These are phyloP conservation scores for Fereydounia khargensis DNA, from an alignment of 1,284 basidiomycete genomes.

Conservation along the genomic window DNA sequence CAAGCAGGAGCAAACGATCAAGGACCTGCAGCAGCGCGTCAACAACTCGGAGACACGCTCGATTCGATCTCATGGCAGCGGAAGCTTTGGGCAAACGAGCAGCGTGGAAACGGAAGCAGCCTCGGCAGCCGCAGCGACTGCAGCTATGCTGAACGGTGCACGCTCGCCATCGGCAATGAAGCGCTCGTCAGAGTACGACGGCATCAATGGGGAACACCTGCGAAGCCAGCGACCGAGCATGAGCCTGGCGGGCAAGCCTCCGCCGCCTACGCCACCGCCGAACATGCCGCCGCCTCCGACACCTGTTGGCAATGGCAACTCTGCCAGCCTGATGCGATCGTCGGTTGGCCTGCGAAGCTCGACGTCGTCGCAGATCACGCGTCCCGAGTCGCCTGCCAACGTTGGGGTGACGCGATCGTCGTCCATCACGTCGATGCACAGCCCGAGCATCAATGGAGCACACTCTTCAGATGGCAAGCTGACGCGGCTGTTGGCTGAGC, in stretches of 20 bases:
- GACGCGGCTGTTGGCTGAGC: conserved; percentile 65
- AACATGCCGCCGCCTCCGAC: conserved; percentile 73
- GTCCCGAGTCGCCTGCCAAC: conserved; percentile 34
- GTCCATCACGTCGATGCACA: conserved; percentile 34
- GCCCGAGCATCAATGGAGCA: conserved; percentile 16
- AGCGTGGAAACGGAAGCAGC: conserved; percentile 24
- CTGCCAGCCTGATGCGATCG: conserved; percentile 2
- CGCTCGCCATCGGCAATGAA: conserved; percentile 19
- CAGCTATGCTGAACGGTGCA: conserved; percentile 6
- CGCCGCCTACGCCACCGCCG: conserved; percentile 83
- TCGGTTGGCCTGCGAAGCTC: conserved; percentile 32
- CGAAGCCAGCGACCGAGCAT: conserved; percentile 12
- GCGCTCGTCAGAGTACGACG: conserved; percentile 1
- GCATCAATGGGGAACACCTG: conserved; percentile 4
- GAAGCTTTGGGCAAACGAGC: conserved; percentile 18
- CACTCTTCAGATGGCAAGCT: conserved; percentile 25
- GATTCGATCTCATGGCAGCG: conserved; percentile 26
- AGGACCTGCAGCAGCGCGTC: conserved; percentile 33
- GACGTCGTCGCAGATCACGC: conserved; percentile 33
- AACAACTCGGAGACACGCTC: conserved; percentile 40
- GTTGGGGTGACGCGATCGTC: conserved; percentile 40
- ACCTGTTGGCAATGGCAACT: conserved; percentile 4
- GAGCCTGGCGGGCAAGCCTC: conserved; percentile 65
- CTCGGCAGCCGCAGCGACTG: conserved; percentile 1
- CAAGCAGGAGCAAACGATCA: conserved; percentile 54